These are phyloP conservation scores for Citrullus mucosospermus DNA, from an alignment of 306 rosid genomes.

Conservation along the genomic window DNA sequence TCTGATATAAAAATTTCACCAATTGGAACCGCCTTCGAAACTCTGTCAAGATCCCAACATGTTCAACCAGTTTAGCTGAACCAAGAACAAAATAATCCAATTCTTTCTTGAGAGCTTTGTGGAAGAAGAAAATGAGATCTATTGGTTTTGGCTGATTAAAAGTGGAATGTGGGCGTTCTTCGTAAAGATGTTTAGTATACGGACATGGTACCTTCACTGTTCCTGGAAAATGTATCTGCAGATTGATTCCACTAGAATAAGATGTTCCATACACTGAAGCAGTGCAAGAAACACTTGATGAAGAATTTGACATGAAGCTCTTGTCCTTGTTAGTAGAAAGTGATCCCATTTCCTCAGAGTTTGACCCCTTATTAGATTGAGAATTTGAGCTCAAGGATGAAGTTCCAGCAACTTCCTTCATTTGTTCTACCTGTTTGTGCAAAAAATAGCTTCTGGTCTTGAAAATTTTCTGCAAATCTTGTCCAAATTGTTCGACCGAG, in stretches of 20 bases:
- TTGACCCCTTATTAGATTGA: conserved; percentile 15
- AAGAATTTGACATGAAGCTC: conserved; percentile 23
- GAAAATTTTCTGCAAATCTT: conserved; percentile 53
- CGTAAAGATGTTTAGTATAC: conserved; percentile 23
- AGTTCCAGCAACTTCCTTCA: conserved; percentile 31
- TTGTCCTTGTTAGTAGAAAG: conserved; percentile 18
- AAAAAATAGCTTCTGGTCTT: conserved; percentile 40
- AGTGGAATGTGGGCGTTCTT: conserved; percentile 22
- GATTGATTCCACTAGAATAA: conserved; percentile 54
- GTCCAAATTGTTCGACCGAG: conserved; percentile 48
- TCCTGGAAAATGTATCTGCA: conserved; percentile 52
- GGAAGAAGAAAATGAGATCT: conserved; percentile 71
- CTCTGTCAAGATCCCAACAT: conserved; percentile 37
- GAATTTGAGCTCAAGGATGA: conserved; percentile 29
- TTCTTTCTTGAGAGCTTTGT: conserved; percentile 89
- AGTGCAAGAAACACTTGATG: conserved; percentile 28
- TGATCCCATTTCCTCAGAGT: background rate
- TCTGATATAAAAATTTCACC: conserved; percentile 52
- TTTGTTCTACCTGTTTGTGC: conserved; percentile 31
- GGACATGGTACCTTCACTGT: conserved; percentile 31
- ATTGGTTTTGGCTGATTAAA: conserved; percentile 56
- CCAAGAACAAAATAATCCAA: conserved; percentile 69
- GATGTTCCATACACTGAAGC: conserved; percentile 33
- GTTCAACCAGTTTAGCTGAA: conserved; percentile 59
- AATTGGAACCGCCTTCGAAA: conserved; percentile 52